A percentile compares a stretch with the other conserved stretches of the same genome.
phyloP scores from a whole-genome alignment of 2,329 filamentous ascomycete genomes.

The Scorias spongiosa region DNA sequence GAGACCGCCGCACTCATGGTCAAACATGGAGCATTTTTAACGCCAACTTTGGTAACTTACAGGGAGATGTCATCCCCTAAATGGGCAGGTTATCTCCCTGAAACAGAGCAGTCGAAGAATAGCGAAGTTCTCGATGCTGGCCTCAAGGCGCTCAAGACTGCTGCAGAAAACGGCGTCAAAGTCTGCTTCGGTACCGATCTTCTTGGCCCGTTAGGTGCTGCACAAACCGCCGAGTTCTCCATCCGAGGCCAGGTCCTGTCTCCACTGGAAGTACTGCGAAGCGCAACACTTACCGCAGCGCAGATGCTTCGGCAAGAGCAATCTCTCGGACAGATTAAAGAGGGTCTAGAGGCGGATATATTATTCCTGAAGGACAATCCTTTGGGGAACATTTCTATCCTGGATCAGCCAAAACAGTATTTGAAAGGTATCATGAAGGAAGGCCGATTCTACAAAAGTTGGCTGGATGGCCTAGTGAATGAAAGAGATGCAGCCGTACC shows the following conservation, averaged over 20 bases:
- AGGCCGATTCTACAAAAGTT: conserved; percentile 27
- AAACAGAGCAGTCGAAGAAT: conserved; percentile 30
- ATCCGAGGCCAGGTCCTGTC: conserved; percentile 26
- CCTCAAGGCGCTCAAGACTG: conserved; percentile 30
- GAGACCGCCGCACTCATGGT: conserved; percentile 33
- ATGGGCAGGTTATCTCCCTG: conserved; percentile 25
- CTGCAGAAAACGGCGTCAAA: conserved; percentile 32
- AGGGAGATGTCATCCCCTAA: conserved; percentile 27
- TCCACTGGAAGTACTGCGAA: conserved; percentile 26
- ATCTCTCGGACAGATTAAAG: conserved; percentile 32
- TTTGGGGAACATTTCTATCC: conserved; percentile 33
- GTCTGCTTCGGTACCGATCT: conserved; percentile 40
- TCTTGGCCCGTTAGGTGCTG: conserved; percentile 29
- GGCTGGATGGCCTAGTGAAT: conserved; percentile 1
- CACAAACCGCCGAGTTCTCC: conserved; percentile 32
- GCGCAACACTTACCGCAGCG: conserved; percentile 36
- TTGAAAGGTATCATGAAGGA: conserved; percentile 37
- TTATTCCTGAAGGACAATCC: conserved; percentile 36
- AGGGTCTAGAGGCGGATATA: conserved; percentile 33
- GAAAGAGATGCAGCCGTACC: background rate
- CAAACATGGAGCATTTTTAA: conserved; percentile 29
- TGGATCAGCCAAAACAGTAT: conserved; percentile 31
- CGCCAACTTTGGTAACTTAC: conserved; percentile 37
- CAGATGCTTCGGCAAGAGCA: conserved; percentile 30
- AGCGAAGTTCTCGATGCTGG: conserved; percentile 29